Evolutionary conservation across 23 red algal genomes (phyloP).

Genomic region (Gracilaria caudata): DNA sequence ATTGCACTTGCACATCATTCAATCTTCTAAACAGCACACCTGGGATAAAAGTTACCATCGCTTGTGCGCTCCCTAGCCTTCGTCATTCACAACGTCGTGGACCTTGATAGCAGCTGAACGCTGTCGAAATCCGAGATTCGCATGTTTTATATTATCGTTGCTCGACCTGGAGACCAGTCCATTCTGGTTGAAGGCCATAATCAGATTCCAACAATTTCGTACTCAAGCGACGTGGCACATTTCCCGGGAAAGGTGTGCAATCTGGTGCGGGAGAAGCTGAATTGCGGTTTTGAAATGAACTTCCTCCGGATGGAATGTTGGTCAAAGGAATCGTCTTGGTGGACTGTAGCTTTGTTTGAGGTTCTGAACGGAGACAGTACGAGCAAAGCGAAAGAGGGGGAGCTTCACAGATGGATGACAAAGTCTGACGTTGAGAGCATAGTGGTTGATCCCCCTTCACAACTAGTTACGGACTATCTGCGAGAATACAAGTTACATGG

Average conservation of each 20-base stretch:
- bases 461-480: not conserved
- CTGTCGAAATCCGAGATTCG: too few species aligned
- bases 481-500: not conserved
- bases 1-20: too few species aligned
- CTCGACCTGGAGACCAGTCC: not conserved
- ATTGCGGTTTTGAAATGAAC: not conserved
- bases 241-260: not conserved
- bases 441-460: not conserved
- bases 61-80: too few species aligned
- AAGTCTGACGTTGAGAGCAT: not conserved
- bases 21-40: too few species aligned
- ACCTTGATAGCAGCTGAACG: too few species aligned
- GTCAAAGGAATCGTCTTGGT: not conserved
- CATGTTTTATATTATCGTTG: not conserved
- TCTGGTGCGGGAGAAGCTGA: not conserved
- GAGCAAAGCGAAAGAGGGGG: not conserved
- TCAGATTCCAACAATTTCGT: constrained; percentile 1
- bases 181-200: not conserved
- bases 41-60: too few species aligned
- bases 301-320: constrained; percentile 5
- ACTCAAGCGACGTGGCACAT: not conserved
- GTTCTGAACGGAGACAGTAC: not conserved
- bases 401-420: not conserved
- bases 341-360: not conserved
- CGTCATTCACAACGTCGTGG: too few species aligned